These are phyloP conservation scores for Puccinia polysora DNA, from an alignment of 1,284 basidiomycete genomes.

Conservation along the genomic window DNA sequence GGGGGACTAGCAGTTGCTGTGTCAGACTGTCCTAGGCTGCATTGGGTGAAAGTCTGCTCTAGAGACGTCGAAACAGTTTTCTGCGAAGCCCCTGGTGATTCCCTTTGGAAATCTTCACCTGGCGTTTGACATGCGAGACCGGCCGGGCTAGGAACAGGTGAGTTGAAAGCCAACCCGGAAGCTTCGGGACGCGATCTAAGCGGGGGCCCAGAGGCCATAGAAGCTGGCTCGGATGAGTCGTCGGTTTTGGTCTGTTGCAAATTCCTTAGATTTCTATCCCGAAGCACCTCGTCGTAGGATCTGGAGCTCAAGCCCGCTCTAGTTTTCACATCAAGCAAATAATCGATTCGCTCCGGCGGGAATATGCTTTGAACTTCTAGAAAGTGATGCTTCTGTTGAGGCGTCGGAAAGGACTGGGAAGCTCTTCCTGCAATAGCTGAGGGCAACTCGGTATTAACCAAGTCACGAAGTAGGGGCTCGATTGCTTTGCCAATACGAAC, in stretches of 20 bases:
- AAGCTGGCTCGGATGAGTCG: neutral
- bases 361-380: slow-evolving; percentile 15
- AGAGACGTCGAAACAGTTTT: no score
- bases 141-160: no score
- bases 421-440: slow-evolving; percentile 29
- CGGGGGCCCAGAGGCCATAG: no score
- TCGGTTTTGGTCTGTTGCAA: slow-evolving; percentile 5
- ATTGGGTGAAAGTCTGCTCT: no score
- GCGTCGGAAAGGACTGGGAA: slow-evolving; percentile 22
- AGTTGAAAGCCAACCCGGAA: no score
- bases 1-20: neutral
- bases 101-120: no score
- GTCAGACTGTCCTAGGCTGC: neutral
- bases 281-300: slow-evolving; percentile 33
- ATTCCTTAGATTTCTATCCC: slow-evolving; percentile 24
- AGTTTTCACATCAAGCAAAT: slow-evolving; percentile 8
- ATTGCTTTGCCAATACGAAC: slow-evolving; percentile 63
- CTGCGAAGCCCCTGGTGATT: no score
- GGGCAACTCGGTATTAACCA: slow-evolving; percentile 51
- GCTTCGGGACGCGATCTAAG: no score
- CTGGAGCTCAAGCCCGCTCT: neutral
- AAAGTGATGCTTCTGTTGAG: slow-evolving; percentile 32
- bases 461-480: slow-evolving; percentile 56
- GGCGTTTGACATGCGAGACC: no score
- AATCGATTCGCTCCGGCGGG: slow-evolving; percentile 19